Conservation (phyloP, 1,284 basidiomycete genomes). For the Apiotrichum sp. region DNA sequence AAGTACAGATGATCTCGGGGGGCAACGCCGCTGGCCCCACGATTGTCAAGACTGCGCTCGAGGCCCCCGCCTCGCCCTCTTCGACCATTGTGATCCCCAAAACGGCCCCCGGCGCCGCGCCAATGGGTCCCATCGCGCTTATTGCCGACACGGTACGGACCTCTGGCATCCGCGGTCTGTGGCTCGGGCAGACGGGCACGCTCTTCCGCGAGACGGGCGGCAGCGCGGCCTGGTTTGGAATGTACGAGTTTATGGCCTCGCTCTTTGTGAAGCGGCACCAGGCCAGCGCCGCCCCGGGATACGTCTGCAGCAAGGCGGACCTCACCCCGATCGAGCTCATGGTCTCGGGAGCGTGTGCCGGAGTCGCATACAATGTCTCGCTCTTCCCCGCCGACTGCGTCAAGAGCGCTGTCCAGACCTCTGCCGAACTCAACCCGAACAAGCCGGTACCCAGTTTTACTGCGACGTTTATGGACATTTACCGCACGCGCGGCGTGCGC, state of each 20-base stretch:
- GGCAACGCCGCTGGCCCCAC: neutral
- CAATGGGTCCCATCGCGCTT: conserved; percentile 65
- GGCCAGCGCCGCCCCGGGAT: conserved; percentile 3
- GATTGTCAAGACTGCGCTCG: conserved; percentile 15
- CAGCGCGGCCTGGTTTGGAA: conserved; percentile 77
- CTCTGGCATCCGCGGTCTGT: conserved; percentile 69
- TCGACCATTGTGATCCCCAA: conserved; percentile 12
- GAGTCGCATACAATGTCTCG: conserved; percentile 76
- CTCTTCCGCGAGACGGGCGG: conserved; percentile 83
- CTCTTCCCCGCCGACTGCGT: conserved; percentile 87
- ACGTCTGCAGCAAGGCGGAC: conserved; percentile 50
- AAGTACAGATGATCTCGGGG: conserved; percentile 70
- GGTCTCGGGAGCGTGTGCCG: conserved; percentile 75
- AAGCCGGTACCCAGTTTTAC: conserved; percentile 56
- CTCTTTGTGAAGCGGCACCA: conserved; percentile 53
- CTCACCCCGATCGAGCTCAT: conserved; percentile 75
- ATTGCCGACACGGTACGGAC: conserved; percentile 59
- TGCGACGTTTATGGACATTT: conserved; percentile 68
- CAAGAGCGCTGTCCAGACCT: conserved; percentile 93
- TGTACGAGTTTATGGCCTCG: conserved; percentile 68
- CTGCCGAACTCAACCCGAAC: conserved; percentile 70
- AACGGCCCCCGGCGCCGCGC: conserved; percentile 28
- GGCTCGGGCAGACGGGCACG: conserved; percentile 81
- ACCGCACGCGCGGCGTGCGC: conserved; percentile 64
- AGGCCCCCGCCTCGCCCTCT: conserved; percentile 25